phyloP scores from a whole-genome alignment of 352 stramenopile species.

The Pythium phragmitis region DNA sequence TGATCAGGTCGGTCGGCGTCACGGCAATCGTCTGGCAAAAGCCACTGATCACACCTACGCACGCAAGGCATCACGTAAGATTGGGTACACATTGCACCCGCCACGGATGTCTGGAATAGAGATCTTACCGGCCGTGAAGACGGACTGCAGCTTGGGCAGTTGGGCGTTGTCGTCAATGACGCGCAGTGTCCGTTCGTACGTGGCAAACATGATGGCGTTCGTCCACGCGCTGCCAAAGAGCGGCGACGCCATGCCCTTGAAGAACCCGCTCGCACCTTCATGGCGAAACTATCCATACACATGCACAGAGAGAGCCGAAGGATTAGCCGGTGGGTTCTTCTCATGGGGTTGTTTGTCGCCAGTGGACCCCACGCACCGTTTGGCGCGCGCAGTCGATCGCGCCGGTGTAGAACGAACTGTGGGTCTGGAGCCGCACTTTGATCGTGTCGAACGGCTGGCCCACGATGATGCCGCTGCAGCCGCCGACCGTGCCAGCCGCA shows the following conservation, averaged over 20 bases:
- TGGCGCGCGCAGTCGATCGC: slow-evolving; percentile 43
- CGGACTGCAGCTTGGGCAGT: slow-evolving; percentile 56
- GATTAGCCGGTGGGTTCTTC: too few species aligned
- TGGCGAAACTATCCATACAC: slow-evolving; percentile 40
- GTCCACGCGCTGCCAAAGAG: slow-evolving; percentile 80
- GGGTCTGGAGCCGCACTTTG: slow-evolving; percentile 63
- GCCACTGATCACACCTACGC: slow-evolving; percentile 49
- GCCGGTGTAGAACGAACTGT: slow-evolving; percentile 55
- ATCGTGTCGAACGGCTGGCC: slow-evolving; percentile 66
- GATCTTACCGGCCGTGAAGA: slow-evolving; percentile 53
- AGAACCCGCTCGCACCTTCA: slow-evolving; percentile 77
- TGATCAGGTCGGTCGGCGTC: slow-evolving; percentile 80
- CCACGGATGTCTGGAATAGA: background rate
- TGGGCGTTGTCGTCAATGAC: slow-evolving; percentile 55
- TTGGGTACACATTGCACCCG: background rate
- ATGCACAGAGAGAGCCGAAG: background rate
- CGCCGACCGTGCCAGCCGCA: slow-evolving; percentile 47
- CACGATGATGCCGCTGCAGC: slow-evolving; percentile 54
- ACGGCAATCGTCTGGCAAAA: slow-evolving; percentile 79
- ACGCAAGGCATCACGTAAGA: too few species aligned
- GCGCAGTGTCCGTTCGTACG: slow-evolving; percentile 71
- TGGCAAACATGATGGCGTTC: slow-evolving; percentile 87
- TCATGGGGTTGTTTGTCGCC: too few species aligned
- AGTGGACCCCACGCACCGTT: slow-evolving; percentile 29
- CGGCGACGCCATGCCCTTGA: slow-evolving; percentile 83